Evolutionary conservation across 257 asterid genomes (phyloP).

Genomic region (Salvia splendens): DNA sequence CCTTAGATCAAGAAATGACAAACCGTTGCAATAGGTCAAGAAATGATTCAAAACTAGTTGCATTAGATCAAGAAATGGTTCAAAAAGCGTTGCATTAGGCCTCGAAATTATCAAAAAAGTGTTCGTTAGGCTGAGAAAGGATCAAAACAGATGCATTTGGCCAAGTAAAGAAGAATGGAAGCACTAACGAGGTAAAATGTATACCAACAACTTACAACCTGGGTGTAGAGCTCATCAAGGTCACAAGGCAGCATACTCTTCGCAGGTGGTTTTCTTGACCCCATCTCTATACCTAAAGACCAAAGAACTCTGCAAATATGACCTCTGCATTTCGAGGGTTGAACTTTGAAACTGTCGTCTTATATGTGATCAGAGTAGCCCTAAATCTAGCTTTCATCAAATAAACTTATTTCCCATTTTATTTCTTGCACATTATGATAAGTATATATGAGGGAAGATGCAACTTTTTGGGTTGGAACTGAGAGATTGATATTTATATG

Average conservation of each 20-base stretch:
- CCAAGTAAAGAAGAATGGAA: neutral
- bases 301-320: constrained; percentile 87
- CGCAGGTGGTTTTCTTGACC: constrained; percentile 68
- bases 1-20: too few relatives aligned
- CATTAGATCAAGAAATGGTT: too few relatives aligned
- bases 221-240: constrained; percentile 82
- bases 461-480: neutral
- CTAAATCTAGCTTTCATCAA: neutral
- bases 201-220: constrained; percentile 65
- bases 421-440: too few relatives aligned
- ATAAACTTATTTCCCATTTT: neutral
- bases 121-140: neutral
- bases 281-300: constrained; percentile 61
- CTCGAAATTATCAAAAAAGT: too few relatives aligned
- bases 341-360: constrained; percentile 41
- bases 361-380: neutral
- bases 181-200: neutral
- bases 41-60: too few relatives aligned
- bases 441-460: too few relatives aligned
- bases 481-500: constrained; percentile 1
- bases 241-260: constrained; percentile 75
- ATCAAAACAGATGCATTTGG: neutral
- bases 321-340: constrained; percentile 85
- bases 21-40: too few relatives aligned
- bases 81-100: too few relatives aligned